These are phyloP conservation scores for Lentinula raphanica DNA, from an alignment of 768 basidiomycete genomes.

Conservation along the genomic window DNA sequence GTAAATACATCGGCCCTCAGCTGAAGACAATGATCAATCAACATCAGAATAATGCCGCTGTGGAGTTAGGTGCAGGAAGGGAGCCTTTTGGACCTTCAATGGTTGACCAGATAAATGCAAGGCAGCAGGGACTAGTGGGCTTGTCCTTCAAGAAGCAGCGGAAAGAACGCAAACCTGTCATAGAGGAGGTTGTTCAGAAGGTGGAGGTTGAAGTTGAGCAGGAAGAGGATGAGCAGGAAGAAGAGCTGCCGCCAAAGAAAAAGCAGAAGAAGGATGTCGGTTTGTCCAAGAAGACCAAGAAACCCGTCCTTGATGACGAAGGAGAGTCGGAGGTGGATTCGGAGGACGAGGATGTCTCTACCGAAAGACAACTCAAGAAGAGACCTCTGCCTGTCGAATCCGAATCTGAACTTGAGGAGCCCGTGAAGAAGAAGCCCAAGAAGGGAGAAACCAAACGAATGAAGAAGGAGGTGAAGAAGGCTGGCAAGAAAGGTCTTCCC, in stretches of 20 bases:
- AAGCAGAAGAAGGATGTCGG: constrained; percentile 38
- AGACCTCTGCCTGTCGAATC: constrained; percentile 22
- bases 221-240: constrained; percentile 38
- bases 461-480: constrained; percentile 33
- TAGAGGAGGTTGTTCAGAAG: constrained; percentile 26
- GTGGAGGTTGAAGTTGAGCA: constrained; percentile 39
- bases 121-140: constrained; percentile 41
- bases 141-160: constrained; percentile 45
- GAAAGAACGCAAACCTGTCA: not conserved
- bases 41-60: not conserved
- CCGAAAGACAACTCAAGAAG: constrained; percentile 18
- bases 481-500: constrained; percentile 36
- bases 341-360: constrained; percentile 4
- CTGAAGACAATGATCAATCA: constrained; percentile 4
- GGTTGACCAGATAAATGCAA: constrained; percentile 12
- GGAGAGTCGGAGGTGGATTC: constrained; percentile 46
- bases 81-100: not conserved
- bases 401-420: constrained; percentile 28
- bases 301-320: constrained; percentile 37
- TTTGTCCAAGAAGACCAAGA: constrained; percentile 45
- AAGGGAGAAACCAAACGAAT: constrained; percentile 17
- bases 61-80: not conserved
- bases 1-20: constrained; percentile 1
- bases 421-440: constrained; percentile 37
- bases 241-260: constrained; percentile 27